Evolutionary conservation across 2,329 filamentous ascomycete genomes (phyloP).

Genomic region (Fusarium decemcellulare): DNA sequence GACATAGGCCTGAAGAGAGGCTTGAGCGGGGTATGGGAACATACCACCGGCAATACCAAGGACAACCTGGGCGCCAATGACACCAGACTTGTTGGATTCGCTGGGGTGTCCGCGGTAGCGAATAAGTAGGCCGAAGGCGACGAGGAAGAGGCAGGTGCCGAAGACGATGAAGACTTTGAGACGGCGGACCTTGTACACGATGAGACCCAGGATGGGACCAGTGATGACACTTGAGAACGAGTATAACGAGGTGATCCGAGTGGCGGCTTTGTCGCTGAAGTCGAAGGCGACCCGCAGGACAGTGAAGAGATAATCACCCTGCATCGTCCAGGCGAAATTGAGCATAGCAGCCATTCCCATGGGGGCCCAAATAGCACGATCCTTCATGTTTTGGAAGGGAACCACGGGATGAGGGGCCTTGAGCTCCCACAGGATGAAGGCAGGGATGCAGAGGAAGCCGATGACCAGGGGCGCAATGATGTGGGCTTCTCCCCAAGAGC

Average conservation of each 20-base stretch:
- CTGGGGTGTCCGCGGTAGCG: constrained; percentile 69
- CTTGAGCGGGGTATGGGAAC: constrained; percentile 67
- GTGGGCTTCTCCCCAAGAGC: constrained; percentile 55
- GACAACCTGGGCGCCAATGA: constrained; percentile 74
- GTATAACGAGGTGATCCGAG: constrained; percentile 73
- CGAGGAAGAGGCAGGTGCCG: constrained; percentile 72
- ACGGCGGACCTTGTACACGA: constrained; percentile 70
- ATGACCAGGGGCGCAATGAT: constrained; percentile 62
- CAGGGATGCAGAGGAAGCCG: constrained; percentile 63
- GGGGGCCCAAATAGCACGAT: constrained; percentile 75
- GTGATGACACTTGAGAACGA: constrained; percentile 69
- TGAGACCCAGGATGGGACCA: constrained; percentile 68
- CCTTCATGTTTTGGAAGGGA: constrained; percentile 72
- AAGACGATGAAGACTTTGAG: constrained; percentile 75
- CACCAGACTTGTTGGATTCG: constrained; percentile 62
- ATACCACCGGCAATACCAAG: constrained; percentile 75
- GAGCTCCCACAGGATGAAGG: constrained; percentile 65
- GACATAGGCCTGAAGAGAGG: constrained; percentile 58
- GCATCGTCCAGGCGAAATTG: constrained; percentile 73
- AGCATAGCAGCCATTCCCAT: constrained; percentile 70
- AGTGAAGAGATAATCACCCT: constrained; percentile 75
- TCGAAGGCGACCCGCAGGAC: constrained; percentile 74
- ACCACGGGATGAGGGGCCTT: constrained; percentile 67
- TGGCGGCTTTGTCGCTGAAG: constrained; percentile 69
- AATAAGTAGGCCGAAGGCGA: constrained; percentile 77